Evolutionary conservation across 2,329 filamentous ascomycete genomes (phyloP), one percentile per base, ranked within the genome.

Genomic region (Gaeumannomyces sp.): DNA sequence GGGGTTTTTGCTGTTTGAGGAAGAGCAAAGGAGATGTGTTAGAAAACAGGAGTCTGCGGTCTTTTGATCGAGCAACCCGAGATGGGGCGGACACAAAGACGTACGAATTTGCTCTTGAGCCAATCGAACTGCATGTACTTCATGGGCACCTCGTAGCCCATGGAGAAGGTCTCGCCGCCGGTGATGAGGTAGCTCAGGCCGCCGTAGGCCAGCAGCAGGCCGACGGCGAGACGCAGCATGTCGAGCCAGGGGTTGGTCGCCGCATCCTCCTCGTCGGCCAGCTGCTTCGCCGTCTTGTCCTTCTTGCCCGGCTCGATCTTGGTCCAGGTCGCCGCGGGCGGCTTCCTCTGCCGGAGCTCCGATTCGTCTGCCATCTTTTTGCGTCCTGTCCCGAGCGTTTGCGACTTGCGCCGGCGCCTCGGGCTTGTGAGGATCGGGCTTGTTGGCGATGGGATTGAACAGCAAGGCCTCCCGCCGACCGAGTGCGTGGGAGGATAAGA

Each of bases 101-200:
- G n/a, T 80, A 92, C 89, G 65, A 89, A 73, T 71, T 86, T 84
- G 38, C 78, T 76, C 72, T 84, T 84, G 77, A 92, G 83, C 72
- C 81, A 79, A 71, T 84, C 76, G 71, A 82, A 56, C 73, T 81
- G 73, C 77, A 89, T 71, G 80, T 89, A 87, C 78, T 88, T 71
- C 77, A 90, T 77, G 77, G 81, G 79, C 79, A 89, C 69, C 81
- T 79, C 78, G 73, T 83, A 76, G 68, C 80, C 87, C 89, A 90
- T 95, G 65, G 87, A 82, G 68, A 88, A 81, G 66, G 85, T 88
- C 73, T 91, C 85, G 67, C 89, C 89, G 67, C 83, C 81, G 59
- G 89, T 92, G 70, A 91, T 81, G 68, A 93, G 85, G 76, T 93
- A 94, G 77, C 90, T 93, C 64, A 93, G 79, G 25, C 84, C 87